Evolutionary conservation across 441 rosid species (phyloP).

Genomic region (Theobroma grandiflorum): DNA sequence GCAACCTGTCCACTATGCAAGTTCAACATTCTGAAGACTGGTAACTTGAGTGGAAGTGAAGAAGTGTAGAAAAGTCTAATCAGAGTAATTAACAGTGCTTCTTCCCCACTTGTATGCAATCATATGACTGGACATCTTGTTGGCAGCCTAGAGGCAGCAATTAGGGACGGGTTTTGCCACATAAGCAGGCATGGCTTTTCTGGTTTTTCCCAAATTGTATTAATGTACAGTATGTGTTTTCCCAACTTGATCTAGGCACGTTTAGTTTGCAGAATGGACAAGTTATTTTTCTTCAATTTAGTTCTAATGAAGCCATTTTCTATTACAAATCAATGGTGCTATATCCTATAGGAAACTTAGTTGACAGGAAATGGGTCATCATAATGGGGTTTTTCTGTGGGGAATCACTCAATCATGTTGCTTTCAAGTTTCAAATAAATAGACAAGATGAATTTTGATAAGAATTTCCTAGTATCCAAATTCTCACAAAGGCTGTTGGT

Average conservation of each 20-base stretch:
- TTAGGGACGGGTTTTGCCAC: conserved; percentile 12
- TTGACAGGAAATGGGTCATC: not conserved
- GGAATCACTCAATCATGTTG: no score
- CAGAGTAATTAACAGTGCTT: not conserved
- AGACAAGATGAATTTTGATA: no score
- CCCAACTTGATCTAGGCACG: no score
- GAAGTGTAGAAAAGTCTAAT: conserved; percentile 33
- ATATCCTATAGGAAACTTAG: no score
- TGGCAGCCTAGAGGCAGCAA: not conserved
- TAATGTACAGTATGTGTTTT: not conserved
- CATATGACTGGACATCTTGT: not conserved
- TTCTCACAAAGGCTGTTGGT: no score
- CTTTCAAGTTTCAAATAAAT: no score
- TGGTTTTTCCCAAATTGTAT: not conserved
- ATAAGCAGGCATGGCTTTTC: not conserved
- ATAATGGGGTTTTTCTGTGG: no score
- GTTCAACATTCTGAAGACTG: conserved; percentile 61
- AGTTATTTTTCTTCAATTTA: no score
- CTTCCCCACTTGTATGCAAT: conserved; percentile 5
- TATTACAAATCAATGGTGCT: no score
- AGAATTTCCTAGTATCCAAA: no score
- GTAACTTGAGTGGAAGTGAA: conserved; percentile 44
- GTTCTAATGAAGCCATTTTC: no score
- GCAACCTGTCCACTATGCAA: conserved; percentile 80
- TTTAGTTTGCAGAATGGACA: no score